Conservation (phyloP, 768 basidiomycete genomes). For the Mycena epipterygia region DNA sequence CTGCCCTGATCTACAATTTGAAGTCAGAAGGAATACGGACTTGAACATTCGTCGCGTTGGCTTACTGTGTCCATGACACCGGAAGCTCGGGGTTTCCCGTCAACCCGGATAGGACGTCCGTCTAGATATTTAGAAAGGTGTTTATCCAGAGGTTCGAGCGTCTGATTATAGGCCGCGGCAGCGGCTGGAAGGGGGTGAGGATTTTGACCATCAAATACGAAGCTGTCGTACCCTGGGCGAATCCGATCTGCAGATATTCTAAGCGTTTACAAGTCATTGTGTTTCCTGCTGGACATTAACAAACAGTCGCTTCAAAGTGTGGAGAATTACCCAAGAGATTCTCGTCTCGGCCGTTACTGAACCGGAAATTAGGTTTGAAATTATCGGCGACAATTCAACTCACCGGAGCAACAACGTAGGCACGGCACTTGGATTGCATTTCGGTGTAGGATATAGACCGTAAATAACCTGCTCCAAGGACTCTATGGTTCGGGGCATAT, state of each 20-base stretch:
- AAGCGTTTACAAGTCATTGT: slow-evolving; percentile 77
- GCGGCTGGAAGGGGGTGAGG: slow-evolving; percentile 60
- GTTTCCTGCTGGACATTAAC: slow-evolving; percentile 57
- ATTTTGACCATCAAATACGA: background rate
- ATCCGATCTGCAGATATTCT: slow-evolving; percentile 70
- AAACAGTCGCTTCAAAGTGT: background rate
- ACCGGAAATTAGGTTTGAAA: slow-evolving; percentile 4
- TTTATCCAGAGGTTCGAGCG: slow-evolving; percentile 71
- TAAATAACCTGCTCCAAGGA: slow-evolving; percentile 80
- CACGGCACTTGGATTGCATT: slow-evolving; percentile 57
- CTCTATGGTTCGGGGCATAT: slow-evolving; percentile 83
- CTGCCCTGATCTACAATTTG: slow-evolving; percentile 68
- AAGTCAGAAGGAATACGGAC: background rate
- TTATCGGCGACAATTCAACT: slow-evolving; percentile 58
- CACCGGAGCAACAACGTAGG: slow-evolving; percentile 73
- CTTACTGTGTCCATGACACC: slow-evolving; percentile 81
- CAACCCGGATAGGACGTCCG: slow-evolving; percentile 78
- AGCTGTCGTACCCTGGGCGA: slow-evolving; percentile 69
- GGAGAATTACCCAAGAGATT: slow-evolving; percentile 30
- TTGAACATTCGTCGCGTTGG: background rate
- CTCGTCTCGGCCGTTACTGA: slow-evolving; percentile 34
- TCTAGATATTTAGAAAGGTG: slow-evolving; percentile 78
- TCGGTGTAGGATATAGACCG: slow-evolving; percentile 74
- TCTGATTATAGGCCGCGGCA: slow-evolving; percentile 71
- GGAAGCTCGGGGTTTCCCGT: slow-evolving; percentile 81